Evolutionary conservation across 75 land plant species (phyloP).

Genomic region (Selaginella tamariscina): DNA sequence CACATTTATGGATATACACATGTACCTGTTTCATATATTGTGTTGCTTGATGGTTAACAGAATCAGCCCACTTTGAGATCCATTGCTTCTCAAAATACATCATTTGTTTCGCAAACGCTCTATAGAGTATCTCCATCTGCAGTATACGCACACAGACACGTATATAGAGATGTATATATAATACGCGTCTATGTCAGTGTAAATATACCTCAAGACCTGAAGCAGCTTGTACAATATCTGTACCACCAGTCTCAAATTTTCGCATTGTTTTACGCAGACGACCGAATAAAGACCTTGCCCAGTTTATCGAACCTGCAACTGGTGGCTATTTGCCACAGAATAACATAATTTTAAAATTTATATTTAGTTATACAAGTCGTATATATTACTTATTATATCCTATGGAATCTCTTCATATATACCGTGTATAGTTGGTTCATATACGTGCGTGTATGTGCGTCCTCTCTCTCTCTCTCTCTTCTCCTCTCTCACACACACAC

Average conservation of each 20-base stretch:
- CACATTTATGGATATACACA: not conserved
- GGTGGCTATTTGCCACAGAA: slow-evolving; percentile 25
- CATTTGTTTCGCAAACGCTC: slow-evolving; percentile 27
- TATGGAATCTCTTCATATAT: no score
- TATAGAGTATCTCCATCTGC: slow-evolving; percentile 29
- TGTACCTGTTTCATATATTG: slow-evolving; percentile 25
- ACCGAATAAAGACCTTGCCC: slow-evolving; percentile 30
- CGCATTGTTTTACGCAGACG: slow-evolving; percentile 27
- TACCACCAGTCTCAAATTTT: slow-evolving; percentile 16
- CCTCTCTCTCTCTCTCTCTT: no score
- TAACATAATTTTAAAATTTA: no score
- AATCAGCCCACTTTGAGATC: slow-evolving; percentile 22
- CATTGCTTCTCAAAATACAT: slow-evolving; percentile 25
- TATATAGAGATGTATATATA: not conserved
- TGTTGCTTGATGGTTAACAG: slow-evolving; percentile 25
- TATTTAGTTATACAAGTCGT: no score
- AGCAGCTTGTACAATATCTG: slow-evolving; percentile 21
- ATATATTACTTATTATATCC: no score
- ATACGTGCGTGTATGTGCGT: no score
- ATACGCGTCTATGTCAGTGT: not conserved
- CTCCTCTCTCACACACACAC: no score
- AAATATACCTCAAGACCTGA: slow-evolving; percentile 24
- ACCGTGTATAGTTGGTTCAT: no score
- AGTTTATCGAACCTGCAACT: slow-evolving; percentile 29
- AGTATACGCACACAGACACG: not conserved